phyloP scores from a whole-genome alignment of 768 basidiomycete genomes.

The Suillus hirtellus region DNA sequence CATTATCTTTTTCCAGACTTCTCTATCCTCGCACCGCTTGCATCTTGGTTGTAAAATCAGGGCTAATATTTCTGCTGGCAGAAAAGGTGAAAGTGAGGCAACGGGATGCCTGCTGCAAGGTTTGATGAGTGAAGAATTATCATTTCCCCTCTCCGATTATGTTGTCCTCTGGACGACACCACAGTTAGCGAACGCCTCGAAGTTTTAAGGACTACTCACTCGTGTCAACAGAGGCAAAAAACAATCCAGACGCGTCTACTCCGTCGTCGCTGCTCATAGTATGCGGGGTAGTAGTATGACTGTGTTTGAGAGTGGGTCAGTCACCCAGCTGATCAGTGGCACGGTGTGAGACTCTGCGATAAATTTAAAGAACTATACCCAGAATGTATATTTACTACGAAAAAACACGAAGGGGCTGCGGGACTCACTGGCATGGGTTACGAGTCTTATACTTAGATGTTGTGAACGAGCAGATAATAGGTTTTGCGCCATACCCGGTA shows the following conservation, averaged over 20 bases:
- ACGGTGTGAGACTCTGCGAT: background rate
- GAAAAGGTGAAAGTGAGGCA: background rate
- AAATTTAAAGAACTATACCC: background rate
- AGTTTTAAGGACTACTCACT: background rate
- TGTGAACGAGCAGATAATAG: background rate
- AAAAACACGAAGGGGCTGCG: background rate
- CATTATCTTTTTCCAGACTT: background rate
- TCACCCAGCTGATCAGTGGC: background rate
- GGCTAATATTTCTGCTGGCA: background rate
- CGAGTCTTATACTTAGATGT: background rate
- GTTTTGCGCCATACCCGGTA: background rate
- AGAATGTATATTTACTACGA: background rate
- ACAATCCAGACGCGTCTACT: background rate
- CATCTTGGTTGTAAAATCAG: background rate
- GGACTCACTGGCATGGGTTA: background rate
- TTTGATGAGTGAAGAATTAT: background rate
- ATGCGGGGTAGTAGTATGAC: background rate
- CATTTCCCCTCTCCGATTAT: background rate
- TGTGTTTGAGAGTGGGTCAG: background rate
- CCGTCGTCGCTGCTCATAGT: background rate
- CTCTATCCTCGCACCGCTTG: background rate
- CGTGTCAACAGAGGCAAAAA: background rate
- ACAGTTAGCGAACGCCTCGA: background rate
- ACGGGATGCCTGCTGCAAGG: background rate
- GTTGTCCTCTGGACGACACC: background rate